These are phyloP conservation scores for Metschnikowia baotianmanensis DNA, from an alignment of 805 yeast species.

Conservation along the genomic window DNA sequence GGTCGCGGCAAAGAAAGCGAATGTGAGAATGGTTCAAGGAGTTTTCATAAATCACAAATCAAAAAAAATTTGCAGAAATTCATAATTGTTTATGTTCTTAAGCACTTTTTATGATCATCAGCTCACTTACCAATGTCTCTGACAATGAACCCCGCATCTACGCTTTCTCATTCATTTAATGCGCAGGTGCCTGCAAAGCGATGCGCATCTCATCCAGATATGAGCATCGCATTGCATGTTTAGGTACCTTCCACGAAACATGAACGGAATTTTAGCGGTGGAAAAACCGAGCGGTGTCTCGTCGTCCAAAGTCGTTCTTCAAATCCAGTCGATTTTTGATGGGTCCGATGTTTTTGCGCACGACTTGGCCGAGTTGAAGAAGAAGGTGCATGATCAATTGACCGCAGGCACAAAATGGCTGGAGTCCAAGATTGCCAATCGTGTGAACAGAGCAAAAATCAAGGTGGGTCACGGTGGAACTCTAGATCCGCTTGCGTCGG, in stretches of 20 bases:
- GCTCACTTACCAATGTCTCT: no score
- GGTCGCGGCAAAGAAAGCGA: no score
- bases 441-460: slow-evolving; percentile 54
- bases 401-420: slow-evolving; percentile 40
- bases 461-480: slow-evolving; percentile 99
- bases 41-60: no score
- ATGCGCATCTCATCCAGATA: background rate
- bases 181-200: background rate
- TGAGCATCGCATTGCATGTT: slow-evolving; percentile 2
- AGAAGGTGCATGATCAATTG: slow-evolving; percentile 41
- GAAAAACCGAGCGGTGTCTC: slow-evolving; percentile 85
- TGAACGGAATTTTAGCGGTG: slow-evolving; percentile 94
- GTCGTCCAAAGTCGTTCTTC: slow-evolving; percentile 69
- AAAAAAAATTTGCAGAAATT: no score
- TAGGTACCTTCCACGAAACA: slow-evolving; percentile 24
- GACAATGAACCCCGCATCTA: no score
- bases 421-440: slow-evolving; percentile 49
- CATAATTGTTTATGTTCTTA: no score
- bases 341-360: slow-evolving; percentile 54
- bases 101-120: background rate
- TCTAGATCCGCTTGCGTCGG: slow-evolving; percentile 92
- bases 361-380: slow-evolving; percentile 50
- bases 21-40: no score
- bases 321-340: slow-evolving; percentile 62
- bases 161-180: background rate